phyloP scores from a whole-genome alignment of 2,329 filamentous ascomycete species.

The Ceratocystis diversiconidia region DNA sequence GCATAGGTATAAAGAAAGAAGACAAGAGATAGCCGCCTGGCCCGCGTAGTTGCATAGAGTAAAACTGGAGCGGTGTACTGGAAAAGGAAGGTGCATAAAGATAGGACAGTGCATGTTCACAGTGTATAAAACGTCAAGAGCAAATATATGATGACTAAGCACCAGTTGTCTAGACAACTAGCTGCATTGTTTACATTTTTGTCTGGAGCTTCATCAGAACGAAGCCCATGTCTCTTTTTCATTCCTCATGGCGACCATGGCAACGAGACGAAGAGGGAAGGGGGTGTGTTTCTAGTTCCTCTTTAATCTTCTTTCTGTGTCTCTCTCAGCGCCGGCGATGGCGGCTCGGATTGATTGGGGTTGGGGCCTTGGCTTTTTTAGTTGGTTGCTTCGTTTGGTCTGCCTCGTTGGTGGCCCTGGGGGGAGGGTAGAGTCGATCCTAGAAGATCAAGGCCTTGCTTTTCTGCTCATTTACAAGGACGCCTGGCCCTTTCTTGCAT shows the following conservation, averaged over 20 bases:
- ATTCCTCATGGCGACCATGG: background rate
- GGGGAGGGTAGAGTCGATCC: background rate
- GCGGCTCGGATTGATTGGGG: constrained; percentile 1
- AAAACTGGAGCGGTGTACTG: background rate
- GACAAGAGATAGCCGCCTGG: background rate
- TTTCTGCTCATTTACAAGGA: background rate
- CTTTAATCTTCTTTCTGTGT: background rate
- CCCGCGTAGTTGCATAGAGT: background rate
- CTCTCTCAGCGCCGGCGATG: background rate
- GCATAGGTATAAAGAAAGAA: background rate
- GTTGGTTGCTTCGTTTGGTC: no score
- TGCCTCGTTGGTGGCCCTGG: background rate
- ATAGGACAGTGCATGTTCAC: background rate
- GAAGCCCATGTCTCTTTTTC: background rate
- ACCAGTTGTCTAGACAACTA: background rate
- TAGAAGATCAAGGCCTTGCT: background rate
- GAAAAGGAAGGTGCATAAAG: background rate
- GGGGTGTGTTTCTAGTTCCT: background rate
- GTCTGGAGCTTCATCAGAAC: background rate
- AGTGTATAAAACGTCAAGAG: background rate
- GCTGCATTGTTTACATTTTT: background rate
- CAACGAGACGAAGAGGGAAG: background rate
- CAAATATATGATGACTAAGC: background rate
- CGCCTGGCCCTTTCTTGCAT: background rate
- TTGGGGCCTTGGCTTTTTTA: background rate